Base-by-base conservation (phyloP, 2,329 filamentous ascomycete genomes). In the Dactylellina haptotyla region DNA sequence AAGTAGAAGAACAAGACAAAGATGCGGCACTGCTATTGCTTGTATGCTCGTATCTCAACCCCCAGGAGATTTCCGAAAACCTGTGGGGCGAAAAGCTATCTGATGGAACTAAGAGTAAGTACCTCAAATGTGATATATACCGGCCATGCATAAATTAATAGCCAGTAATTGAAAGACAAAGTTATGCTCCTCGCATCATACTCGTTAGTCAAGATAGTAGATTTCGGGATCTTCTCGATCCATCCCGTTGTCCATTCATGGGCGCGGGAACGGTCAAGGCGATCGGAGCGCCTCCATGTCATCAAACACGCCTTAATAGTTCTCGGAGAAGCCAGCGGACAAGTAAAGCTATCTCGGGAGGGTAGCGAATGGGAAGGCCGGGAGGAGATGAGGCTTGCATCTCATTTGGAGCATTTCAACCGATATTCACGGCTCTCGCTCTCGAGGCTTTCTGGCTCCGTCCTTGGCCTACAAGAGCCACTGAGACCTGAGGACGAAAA, bases 201-300 rank as follows among this genome's bases (percentile, higher is more conserved):
- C 37, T 64, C 48, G 8, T 26, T 64, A 14, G 48, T 56, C 6
- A 64, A 30, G 16, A 46, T 54, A 54, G 46, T 45, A 10, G 4
- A 12, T 2, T 18, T 8, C n/a, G 63, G 63, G 5, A 41, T 30
- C 9, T 66, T 66, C n/a, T 58, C 48, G 18, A 34, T 76, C 18
- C 75, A 76, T 46, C 75, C 73, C 4, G 54, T 75, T 9, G 75
- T 75, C 6, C 69, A 75, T 10, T 51, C 57, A 10, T 76, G 75
- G 75, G 69, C 67, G n/a, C 48, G 69, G 37, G 58, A 71, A 41
- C 65, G 67, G 6, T 26, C 39, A n/a, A 5, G 32, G 10, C n/a
- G 16, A 18, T 18, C 26, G 20, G 28, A 56, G 1, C 50, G 26
- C 2, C 5, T 57, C 2, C 23, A 50, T n/a, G 9, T 18, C 32